phyloP scores from a whole-genome alignment of 495 filamentous ascomycete genomes.

The Schizothecium vesticola region DNA sequence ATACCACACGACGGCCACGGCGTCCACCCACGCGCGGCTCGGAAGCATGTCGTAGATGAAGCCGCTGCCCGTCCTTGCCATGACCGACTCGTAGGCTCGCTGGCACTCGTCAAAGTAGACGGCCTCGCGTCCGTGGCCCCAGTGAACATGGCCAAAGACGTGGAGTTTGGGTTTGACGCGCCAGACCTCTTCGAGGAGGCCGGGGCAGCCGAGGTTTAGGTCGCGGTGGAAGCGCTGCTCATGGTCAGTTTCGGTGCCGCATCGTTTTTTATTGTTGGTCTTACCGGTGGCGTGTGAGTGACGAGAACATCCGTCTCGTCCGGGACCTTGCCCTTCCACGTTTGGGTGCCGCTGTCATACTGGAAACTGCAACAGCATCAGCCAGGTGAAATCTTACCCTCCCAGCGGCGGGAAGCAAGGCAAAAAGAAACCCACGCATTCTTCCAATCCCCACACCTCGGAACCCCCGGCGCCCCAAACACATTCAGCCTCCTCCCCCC shows the following conservation, averaged over 20 bases:
- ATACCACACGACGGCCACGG: slow-evolving; percentile 52
- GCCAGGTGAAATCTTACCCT: background rate
- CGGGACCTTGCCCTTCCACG: slow-evolving; percentile 56
- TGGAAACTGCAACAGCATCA: slow-evolving; percentile 37
- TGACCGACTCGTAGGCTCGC: slow-evolving; percentile 60
- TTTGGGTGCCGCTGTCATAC: slow-evolving; percentile 36
- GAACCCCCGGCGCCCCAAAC: slow-evolving; percentile 50
- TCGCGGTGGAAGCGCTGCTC: slow-evolving; percentile 67
- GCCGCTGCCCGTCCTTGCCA: slow-evolving; percentile 44
- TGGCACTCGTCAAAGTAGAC: slow-evolving; percentile 78
- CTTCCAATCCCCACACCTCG: slow-evolving; percentile 29
- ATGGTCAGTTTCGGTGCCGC: background rate
- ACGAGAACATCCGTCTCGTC: slow-evolving; percentile 72
- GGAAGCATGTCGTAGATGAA: slow-evolving; percentile 47
- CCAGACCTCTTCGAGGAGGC: slow-evolving; percentile 72
- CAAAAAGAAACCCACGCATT: slow-evolving; percentile 15
- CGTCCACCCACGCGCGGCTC: slow-evolving; percentile 55
- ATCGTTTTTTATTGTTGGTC: background rate
- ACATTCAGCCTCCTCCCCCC: slow-evolving; percentile 49
- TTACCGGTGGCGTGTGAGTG: slow-evolving; percentile 64
- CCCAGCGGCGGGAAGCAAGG: background rate
- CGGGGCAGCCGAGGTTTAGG: slow-evolving; percentile 67
- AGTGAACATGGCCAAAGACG: slow-evolving; percentile 88
- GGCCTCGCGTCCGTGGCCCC: slow-evolving; percentile 55
- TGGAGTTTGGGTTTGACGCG: slow-evolving; percentile 72